Conservation (phyloP, 768 basidiomycete genomes). For the Xerocomellus chrysenteron region DNA sequence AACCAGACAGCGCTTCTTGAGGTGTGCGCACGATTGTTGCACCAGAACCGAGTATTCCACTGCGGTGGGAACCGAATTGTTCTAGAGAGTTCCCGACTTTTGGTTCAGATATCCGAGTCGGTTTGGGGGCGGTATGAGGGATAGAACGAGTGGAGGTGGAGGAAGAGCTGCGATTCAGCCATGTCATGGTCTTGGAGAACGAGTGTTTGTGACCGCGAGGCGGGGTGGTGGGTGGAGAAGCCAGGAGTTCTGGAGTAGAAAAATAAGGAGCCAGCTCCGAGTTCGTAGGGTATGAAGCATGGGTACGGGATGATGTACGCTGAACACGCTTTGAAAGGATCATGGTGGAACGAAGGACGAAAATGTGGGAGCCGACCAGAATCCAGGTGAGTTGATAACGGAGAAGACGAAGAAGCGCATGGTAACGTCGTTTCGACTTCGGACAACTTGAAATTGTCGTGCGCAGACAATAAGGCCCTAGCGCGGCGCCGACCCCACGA, state of each 20-base stretch:
- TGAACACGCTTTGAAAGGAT: slow-evolving; percentile 24
- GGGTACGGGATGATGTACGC: slow-evolving; percentile 10
- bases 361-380: neutral
- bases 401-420: slow-evolving; percentile 10
- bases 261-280: slow-evolving; percentile 30
- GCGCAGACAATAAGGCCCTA: slow-evolving; percentile 17
- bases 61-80: slow-evolving; percentile 33
- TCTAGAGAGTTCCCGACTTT: slow-evolving; percentile 36
- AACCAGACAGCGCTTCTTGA: slow-evolving; percentile 62
- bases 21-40: slow-evolving; percentile 79
- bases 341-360: slow-evolving; percentile 20
- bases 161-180: slow-evolving; percentile 41
- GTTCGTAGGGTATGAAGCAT: slow-evolving; percentile 9
- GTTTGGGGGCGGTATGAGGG: slow-evolving; percentile 36
- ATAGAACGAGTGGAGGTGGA: slow-evolving; percentile 25
- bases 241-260: slow-evolving; percentile 16
- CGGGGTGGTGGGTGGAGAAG: slow-evolving; percentile 32
- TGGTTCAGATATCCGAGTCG: slow-evolving; percentile 46
- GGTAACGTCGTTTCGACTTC: slow-evolving; percentile 2
- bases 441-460: slow-evolving; percentile 2
- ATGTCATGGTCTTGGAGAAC: slow-evolving; percentile 41
- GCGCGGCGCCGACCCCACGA: slow-evolving; percentile 1
- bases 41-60: slow-evolving; percentile 61
- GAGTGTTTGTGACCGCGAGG: slow-evolving; percentile 36
- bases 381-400: slow-evolving; percentile 7